Percentiles rank a stretch among this genome's conserved stretches.
Conservation (phyloP, 192 early-diverging fungal genomes). For the Backusella tuberculispora region DNA sequence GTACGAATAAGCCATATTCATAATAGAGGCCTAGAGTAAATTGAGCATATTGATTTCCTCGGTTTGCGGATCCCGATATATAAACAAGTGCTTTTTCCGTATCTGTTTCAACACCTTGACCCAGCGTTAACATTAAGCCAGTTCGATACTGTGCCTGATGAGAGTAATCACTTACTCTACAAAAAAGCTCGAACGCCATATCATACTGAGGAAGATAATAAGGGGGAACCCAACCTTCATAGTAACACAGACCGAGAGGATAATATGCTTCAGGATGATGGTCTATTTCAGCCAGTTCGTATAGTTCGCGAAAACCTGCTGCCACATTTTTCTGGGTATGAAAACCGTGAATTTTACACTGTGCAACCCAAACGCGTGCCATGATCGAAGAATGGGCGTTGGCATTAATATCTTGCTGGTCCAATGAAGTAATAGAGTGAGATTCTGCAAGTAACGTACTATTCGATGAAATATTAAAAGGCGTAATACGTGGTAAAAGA, state of each 20-base stretch:
- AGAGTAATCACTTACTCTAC: constrained; percentile 17
- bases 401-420: not conserved
- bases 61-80: not conserved
- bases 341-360: constrained; percentile 19
- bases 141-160: constrained; percentile 30
- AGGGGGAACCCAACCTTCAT: constrained; percentile 24
- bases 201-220: constrained; percentile 4
- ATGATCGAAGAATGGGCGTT: not conserved
- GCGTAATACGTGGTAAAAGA: constrained; percentile 3
- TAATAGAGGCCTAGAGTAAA: constrained; percentile 31
- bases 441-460: constrained; percentile 7
- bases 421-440: constrained; percentile 5
- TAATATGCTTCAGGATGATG: constrained; percentile 32
- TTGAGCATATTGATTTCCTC: constrained; percentile 27
- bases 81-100: constrained; percentile 22
- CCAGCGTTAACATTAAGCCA: constrained; percentile 23
- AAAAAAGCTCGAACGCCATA: constrained; percentile 30
- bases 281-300: not conserved
- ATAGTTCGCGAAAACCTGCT: not conserved
- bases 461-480: not conserved
- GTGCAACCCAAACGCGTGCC: constrained; percentile 3
- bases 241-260: constrained; percentile 32
- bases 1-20: constrained; percentile 23
- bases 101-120: constrained; percentile 27
- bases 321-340: not conserved